Conservation (phyloP, 2,329 filamentous ascomycete species). For the Xylaria polymorpha region DNA sequence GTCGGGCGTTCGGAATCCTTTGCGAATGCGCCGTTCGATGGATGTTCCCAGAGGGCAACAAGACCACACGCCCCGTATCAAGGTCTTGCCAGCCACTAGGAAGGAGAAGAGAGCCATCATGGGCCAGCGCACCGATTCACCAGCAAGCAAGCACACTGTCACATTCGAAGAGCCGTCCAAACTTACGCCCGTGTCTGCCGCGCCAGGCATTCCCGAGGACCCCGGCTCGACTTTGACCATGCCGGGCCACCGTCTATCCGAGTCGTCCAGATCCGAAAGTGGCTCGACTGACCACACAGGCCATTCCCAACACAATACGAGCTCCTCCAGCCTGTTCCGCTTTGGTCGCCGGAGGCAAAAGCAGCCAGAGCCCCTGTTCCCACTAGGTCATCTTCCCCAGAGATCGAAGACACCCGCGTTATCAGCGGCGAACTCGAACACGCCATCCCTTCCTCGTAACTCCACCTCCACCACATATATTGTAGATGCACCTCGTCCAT, state of each 20-base stretch:
- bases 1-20: constrained; percentile 65
- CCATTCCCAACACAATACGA: constrained; percentile 69
- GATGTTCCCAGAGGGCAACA: constrained; percentile 58
- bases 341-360: constrained; percentile 81
- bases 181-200: constrained; percentile 52
- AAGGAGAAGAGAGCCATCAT: constrained; percentile 58
- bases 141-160: constrained; percentile 59
- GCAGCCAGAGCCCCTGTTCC: constrained; percentile 81
- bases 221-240: constrained; percentile 70
- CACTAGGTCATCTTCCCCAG: constrained; percentile 84
- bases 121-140: constrained; percentile 51
- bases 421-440: constrained; percentile 54
- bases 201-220: constrained; percentile 72
- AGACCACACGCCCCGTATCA: constrained; percentile 40
- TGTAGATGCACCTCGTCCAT: constrained; percentile 42
- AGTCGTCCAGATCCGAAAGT: constrained; percentile 90
- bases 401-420: constrained; percentile 64
- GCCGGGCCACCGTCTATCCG: constrained; percentile 75
- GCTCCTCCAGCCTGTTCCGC: constrained; percentile 81
- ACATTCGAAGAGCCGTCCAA: constrained; percentile 69
- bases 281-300: constrained; percentile 75
- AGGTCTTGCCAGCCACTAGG: constrained; percentile 44
- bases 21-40: constrained; percentile 64
- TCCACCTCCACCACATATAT: constrained; percentile 49
- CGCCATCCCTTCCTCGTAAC: constrained; percentile 57